Conservation (phyloP, 2,329 filamentous ascomycete genomes). For the Aspergillus uvarum region DNA sequence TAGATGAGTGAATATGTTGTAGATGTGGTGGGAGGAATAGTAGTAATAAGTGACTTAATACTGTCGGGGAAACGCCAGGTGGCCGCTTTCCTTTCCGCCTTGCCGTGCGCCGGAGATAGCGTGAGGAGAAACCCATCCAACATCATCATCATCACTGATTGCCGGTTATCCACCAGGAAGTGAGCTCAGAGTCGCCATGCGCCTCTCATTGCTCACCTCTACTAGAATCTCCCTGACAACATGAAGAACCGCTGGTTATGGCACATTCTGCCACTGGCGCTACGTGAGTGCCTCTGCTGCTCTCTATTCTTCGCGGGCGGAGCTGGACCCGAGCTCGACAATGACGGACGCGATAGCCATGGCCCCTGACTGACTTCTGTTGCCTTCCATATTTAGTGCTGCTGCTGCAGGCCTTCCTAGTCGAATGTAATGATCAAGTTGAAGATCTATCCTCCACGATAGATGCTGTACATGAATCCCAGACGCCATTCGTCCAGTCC, state of each 20-base stretch:
- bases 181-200: conserved; percentile 32
- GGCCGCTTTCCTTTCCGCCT: conserved; percentile 32
- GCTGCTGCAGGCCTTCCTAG: conserved; percentile 28
- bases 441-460: conserved; percentile 20
- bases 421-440: conserved; percentile 22
- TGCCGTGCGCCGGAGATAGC: background rate
- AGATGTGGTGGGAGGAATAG: too few species aligned
- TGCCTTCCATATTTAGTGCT: too few species aligned
- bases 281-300: conserved; percentile 28
- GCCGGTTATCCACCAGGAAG: background rate
- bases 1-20: background rate
- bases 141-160: background rate
- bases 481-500: conserved; percentile 23
- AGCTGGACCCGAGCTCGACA: conserved; percentile 7
- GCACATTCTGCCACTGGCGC: conserved; percentile 34
- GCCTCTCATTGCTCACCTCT: conserved; percentile 25
- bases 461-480: conserved; percentile 19
- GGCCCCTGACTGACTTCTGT: conserved; percentile 20
- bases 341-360: conserved; percentile 4
- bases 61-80: conserved; percentile 32
- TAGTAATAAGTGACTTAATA: too few species aligned
- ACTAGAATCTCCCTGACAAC: conserved; percentile 27
- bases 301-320: conserved; percentile 6
- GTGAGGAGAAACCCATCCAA: background rate
- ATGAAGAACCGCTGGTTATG: conserved; percentile 37